A percentile compares a stretch with the other conserved stretches of the same genome.
Conservation (phyloP, 768 basidiomycete genomes). For the Tylopilus rubrobrunneus region DNA sequence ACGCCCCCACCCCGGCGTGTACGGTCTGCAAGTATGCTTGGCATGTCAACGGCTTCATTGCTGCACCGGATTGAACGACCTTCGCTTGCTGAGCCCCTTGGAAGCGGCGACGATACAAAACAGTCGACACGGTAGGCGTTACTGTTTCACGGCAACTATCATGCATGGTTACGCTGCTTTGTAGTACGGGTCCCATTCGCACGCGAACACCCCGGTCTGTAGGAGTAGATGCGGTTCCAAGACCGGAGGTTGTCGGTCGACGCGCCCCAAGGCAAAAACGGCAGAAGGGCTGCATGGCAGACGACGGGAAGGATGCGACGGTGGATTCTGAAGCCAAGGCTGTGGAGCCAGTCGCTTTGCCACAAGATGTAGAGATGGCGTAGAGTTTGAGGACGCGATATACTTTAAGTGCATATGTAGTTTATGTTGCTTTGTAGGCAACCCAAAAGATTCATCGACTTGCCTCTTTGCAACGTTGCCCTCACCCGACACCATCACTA, state of each 20-base stretch:
- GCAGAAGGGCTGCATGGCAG: constrained; percentile 79
- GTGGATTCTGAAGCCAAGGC: constrained; percentile 17
- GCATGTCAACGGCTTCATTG: constrained; percentile 50
- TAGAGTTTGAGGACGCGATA: constrained; percentile 15
- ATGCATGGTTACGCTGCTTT: not conserved
- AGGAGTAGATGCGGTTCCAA: constrained; percentile 10
- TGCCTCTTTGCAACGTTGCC: too few relatives aligned
- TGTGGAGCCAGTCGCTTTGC: constrained; percentile 5
- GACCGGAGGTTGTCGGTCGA: constrained; percentile 29
- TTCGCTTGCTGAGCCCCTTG: constrained; percentile 63
- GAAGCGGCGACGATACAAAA: constrained; percentile 38
- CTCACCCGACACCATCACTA: too few relatives aligned
- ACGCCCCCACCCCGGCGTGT: constrained; percentile 41
- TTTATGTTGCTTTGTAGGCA: constrained; percentile 8
- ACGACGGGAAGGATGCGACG: constrained; percentile 34
- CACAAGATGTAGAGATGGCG: constrained; percentile 55
- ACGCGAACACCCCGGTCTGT: constrained; percentile 25
- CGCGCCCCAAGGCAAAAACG: constrained; percentile 58
- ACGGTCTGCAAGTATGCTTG: constrained; percentile 45
- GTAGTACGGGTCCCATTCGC: constrained; percentile 44
- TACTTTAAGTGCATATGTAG: constrained; percentile 14
- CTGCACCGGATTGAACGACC: constrained; percentile 74
- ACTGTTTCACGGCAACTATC: not conserved
- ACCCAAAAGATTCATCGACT: too few relatives aligned
- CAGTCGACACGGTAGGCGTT: constrained; percentile 12